These are phyloP conservation scores for Mycena pura DNA, from an alignment of 768 basidiomycete species.

Conservation along the genomic window DNA sequence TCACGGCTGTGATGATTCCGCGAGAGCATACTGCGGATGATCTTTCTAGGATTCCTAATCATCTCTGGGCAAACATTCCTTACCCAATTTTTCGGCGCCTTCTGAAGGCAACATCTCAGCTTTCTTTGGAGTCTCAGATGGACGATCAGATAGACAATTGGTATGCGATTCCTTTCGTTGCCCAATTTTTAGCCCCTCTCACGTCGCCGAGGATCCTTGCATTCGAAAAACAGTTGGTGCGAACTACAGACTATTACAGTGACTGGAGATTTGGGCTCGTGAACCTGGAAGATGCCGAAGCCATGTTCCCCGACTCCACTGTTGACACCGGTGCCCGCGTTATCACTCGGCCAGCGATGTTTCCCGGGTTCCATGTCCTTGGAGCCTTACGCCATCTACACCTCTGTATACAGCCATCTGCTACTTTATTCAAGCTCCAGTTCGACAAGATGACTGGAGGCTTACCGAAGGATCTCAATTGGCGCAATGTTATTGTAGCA, in stretches of 20 bases:
- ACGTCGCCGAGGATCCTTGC: too few relatives aligned
- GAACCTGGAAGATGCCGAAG: background rate
- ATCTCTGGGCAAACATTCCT: too few relatives aligned
- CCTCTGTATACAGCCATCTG: background rate
- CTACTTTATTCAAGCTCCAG: background rate
- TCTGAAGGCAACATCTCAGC: too few relatives aligned
- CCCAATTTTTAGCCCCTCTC: background rate
- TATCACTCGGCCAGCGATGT: background rate
- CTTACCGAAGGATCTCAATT: background rate
- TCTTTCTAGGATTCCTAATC: too few relatives aligned
- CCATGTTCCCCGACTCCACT: background rate
- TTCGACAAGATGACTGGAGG: background rate
- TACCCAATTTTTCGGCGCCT: too few relatives aligned
- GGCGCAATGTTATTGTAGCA: conserved; percentile 3
- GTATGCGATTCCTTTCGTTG: background rate
- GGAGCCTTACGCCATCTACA: background rate
- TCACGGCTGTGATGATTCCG: background rate
- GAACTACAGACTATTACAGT: too few relatives aligned
- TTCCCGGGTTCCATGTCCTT: background rate
- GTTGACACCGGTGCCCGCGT: background rate
- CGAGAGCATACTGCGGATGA: background rate
- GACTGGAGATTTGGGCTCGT: too few relatives aligned
- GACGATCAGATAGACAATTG: too few relatives aligned
- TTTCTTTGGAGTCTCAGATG: too few relatives aligned
- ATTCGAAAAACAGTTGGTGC: too few relatives aligned